Evolutionary conservation across 805 yeast genomes (phyloP), one percentile per base, ranked within the genome.

Genomic region (Candida lessepsii): DNA sequence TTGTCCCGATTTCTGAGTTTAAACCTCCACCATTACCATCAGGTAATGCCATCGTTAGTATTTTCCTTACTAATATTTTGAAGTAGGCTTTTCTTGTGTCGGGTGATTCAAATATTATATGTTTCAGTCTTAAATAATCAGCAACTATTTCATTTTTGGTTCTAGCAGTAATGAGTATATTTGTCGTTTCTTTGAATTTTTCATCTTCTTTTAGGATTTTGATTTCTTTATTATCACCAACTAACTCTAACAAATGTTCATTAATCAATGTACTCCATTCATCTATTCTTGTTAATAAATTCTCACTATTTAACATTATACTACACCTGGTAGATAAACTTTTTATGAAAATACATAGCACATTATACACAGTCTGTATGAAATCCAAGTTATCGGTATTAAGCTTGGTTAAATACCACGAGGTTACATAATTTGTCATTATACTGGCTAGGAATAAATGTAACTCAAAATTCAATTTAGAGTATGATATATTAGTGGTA

Each of bases 391-490:
- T 61, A 35, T 60, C 61, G 5, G 67, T 60, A 38, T 63, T 63
- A 17, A 65, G 45, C 39, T 60, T 59, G 17, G 39, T 39, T 8
- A 47, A 37, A 37, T 59, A 60, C 65, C 65, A 60, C 11, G 58
- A 45, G 6, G 49, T 36, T 5, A 60, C 49, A 29, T 45, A 60
- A 15, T 49, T 52, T 8, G 47, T 39, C 38, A 57, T 38, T 9
- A 67, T 58, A 2, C 59, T 48, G 25, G 65, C 56, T n/a, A 67
- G 44, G 39, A 69, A 63, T 40, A 67, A 47, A 45, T 69, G 73
- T 11, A 68, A 41, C 38, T 64, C 61, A 35, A 66, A 54, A 36
- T 66, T 66, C 29, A 66, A 28, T 31, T 47, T 42, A 13, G 49
- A 47, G 29, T 45, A 47, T 23, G 45, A 44, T 5, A 44, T 39